Evolutionary conservation across 345 rosid genomes (phyloP), one percentile per base, ranked within the genome.

Genomic region (Combretum micranthum): DNA sequence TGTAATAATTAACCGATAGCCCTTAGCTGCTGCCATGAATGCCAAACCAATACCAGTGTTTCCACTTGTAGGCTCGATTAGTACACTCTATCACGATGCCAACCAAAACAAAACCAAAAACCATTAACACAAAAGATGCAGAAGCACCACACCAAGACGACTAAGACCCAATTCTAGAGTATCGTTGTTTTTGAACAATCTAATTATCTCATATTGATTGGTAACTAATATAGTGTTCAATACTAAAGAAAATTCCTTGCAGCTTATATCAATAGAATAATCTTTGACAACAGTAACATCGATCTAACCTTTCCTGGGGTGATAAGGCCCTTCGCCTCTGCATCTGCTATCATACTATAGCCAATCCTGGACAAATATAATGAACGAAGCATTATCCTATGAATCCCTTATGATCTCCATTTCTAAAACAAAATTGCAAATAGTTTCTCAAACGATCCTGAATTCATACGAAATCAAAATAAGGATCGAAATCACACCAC

Each of bases 31-130:
- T 4, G 96, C 96, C 67, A 90, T 77, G 73, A 90, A 87, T 3
- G 97, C 96, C 66, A 90, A 77, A 22, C 94, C 96, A 45, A 90
- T 87, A 59, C 97, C 97, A 5, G 97, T 90, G 63, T 90, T 87
- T 64, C 97, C 97, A 69, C 96, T 90, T n/a, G 96, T 91, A 13
- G 95, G 96, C 74, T 91, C 98, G 75, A 91, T 80, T 53, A 91
- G 59, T 47, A 85, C 84, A 68, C 95, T 88, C 96, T 85, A 61
- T 71, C 69, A 42, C 68, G 42, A 58, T 69, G 53, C 59, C 52
- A 17, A 50, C 43, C 32, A 52, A 55, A 15, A 23, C 2, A 37
- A 21, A 62, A 45, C 1, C 42, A 47, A 37, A 47, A 20, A 22
- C 48, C 12, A 50, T 4, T 17, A 54, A 11, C 6, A 14, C 55